Percentiles rank a stretch among this genome's conserved stretches.
Conservation (phyloP, 1,284 basidiomycete genomes). For the Cryptococcus depauperatus region DNA sequence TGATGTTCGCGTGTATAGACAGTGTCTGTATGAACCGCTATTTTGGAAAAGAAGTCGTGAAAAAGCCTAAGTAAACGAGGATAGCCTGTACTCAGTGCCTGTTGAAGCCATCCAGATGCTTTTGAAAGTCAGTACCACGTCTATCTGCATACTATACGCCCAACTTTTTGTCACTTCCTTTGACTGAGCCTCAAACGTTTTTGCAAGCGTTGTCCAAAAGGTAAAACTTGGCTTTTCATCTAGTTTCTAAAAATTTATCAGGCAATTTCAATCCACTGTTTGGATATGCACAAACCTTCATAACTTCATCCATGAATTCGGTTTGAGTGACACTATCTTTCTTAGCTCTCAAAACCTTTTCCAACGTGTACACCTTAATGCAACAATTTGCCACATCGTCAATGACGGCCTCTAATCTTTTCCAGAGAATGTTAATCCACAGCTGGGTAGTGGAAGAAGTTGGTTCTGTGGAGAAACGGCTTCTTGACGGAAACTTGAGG, state of each 20-base stretch:
- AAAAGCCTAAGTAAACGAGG: constrained; percentile 77
- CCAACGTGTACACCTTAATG: constrained; percentile 87
- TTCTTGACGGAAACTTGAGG: constrained; percentile 42
- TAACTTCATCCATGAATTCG: constrained; percentile 80
- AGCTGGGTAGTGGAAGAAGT: constrained; percentile 71
- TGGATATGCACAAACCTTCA: constrained; percentile 58
- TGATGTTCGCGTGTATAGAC: constrained; percentile 73
- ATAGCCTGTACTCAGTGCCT: constrained; percentile 75
- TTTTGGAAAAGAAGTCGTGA: constrained; percentile 91
- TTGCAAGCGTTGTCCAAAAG: constrained; percentile 80
- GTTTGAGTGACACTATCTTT: constrained; percentile 67
- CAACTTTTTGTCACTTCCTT: constrained; percentile 66
- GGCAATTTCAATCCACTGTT: neutral
- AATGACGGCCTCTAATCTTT: constrained; percentile 67
- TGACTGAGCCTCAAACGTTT: constrained; percentile 68
- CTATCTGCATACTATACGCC: constrained; percentile 16
- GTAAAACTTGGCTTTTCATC: constrained; percentile 82
- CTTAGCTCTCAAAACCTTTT: constrained; percentile 85
- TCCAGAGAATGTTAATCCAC: constrained; percentile 75
- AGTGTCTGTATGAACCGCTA: constrained; percentile 88
- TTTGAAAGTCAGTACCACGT: neutral
- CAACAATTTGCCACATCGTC: constrained; percentile 86
- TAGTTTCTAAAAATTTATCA: constrained; percentile 52
- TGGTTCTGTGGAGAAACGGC: constrained; percentile 62
- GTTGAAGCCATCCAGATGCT: constrained; percentile 60